Percentiles rank a stretch among this genome's conserved stretches.
Conservation (phyloP, 768 basidiomycete genomes). For the Gautieria morchelliformis region DNA sequence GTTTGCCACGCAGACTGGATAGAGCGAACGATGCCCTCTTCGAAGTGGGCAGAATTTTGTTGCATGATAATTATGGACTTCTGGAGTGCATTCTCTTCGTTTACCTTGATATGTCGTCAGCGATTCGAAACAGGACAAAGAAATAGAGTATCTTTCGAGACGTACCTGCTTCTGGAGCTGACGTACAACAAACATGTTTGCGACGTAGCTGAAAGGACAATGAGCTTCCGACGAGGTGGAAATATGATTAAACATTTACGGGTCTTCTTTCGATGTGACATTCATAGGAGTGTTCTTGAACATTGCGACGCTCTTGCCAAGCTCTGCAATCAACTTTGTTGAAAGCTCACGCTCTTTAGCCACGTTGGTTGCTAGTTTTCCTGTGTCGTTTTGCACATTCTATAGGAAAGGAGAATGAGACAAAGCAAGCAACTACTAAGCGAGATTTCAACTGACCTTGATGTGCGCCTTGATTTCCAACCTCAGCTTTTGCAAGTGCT, state of each 20-base stretch:
- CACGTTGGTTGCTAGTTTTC: slow-evolving; percentile 81
- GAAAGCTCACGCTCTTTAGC: slow-evolving; percentile 91
- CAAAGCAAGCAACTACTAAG: not conserved
- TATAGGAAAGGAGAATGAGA: slow-evolving; percentile 17
- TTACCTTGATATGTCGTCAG: slow-evolving; percentile 33
- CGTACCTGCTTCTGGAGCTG: slow-evolving; percentile 71
- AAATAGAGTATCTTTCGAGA: slow-evolving; percentile 5
- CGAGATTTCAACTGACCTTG: slow-evolving; percentile 42
- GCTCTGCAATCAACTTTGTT: slow-evolving; percentile 75
- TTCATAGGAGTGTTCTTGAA: slow-evolving; percentile 93
- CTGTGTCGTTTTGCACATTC: slow-evolving; percentile 95
- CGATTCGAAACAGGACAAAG: not conserved
- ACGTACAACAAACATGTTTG: slow-evolving; percentile 60
- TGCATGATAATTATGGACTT: slow-evolving; percentile 98
- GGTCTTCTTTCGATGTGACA: slow-evolving; percentile 72
- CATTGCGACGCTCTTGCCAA: slow-evolving; percentile 76
- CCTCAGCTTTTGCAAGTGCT: slow-evolving; percentile 92
- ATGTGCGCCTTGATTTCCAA: slow-evolving; percentile 97
- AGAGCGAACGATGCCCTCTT: slow-evolving; percentile 90
- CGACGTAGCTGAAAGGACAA: slow-evolving; percentile 40
- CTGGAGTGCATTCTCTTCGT: slow-evolving; percentile 96
- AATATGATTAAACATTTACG: slow-evolving; percentile 44
- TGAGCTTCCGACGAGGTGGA: not conserved
- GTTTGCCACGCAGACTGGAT: slow-evolving; percentile 97
- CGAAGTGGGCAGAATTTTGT: slow-evolving; percentile 93